phyloP scores from a whole-genome alignment of 2,329 filamentous ascomycete genomes.

The Neofusicoccum parvum region DNA sequence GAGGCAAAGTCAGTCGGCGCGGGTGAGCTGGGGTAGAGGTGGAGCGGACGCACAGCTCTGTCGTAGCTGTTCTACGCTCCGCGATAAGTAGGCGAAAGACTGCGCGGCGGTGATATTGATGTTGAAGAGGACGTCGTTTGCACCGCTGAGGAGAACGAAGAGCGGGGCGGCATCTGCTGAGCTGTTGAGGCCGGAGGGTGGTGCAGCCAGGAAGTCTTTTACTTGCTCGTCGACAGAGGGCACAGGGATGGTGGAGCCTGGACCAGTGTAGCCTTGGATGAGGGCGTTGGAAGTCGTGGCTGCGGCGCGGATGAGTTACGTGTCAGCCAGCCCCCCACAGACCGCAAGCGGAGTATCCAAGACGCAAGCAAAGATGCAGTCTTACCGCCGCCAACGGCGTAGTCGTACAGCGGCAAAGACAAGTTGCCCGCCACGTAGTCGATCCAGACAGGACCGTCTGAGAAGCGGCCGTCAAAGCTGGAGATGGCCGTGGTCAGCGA shows the following conservation, averaged over 20 bases:
- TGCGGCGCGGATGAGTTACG: not conserved
- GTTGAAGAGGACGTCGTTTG: slow-evolving; percentile 19
- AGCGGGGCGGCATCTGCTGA: not conserved
- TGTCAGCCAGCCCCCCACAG: not conserved
- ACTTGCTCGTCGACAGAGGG: slow-evolving; percentile 20
- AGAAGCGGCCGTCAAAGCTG: slow-evolving; percentile 15
- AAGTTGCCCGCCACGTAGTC: slow-evolving; percentile 19
- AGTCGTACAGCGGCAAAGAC: slow-evolving; percentile 15
- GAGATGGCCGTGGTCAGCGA: not conserved
- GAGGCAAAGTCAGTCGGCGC: not conserved
- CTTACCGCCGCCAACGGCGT: slow-evolving; percentile 16
- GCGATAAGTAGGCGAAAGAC: not conserved
- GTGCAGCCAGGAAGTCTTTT: slow-evolving; percentile 4
- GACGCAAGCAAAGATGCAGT: no score
- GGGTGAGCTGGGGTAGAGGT: no score
- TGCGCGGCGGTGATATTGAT: slow-evolving; percentile 10
- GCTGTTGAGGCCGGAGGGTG: not conserved
- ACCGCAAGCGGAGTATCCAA: no score
- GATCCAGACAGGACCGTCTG: slow-evolving; percentile 20
- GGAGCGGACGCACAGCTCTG: not conserved
- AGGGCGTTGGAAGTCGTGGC: slow-evolving; percentile 19
- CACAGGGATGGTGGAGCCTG: slow-evolving; percentile 12
- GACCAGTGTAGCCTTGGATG: slow-evolving; percentile 19
- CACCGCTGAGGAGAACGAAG: slow-evolving; percentile 7
- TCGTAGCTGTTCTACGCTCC: not conserved